Conservation (phyloP, 768 basidiomycete species). For the Gyrodon lividus region DNA sequence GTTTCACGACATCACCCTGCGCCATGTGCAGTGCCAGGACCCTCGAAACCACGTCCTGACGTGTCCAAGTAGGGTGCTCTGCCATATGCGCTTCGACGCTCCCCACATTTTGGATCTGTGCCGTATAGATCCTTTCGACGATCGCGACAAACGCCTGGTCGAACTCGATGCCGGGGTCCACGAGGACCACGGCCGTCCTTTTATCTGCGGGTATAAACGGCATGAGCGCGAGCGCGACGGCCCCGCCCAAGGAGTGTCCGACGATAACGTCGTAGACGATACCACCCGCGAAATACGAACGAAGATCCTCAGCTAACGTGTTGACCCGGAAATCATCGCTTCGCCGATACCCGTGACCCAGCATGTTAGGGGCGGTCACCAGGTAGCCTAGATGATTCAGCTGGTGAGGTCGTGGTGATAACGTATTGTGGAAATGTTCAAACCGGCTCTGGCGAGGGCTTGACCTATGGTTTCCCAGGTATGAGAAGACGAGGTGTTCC, state of each 20-base stretch:
- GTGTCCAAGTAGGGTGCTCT: conserved; percentile 16
- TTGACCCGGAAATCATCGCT: conserved; percentile 11
- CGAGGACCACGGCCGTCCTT: conserved; percentile 9
- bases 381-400: conserved; percentile 6
- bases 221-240: conserved; percentile 9
- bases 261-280: conserved; percentile 16
- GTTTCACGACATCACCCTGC: conserved; percentile 3
- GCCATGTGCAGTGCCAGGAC: conserved; percentile 10
- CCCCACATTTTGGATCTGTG: background rate
- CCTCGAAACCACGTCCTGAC: conserved; percentile 11
- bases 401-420: background rate
- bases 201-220: conserved; percentile 3
- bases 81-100: conserved; percentile 8
- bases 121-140: background rate
- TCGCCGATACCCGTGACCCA: conserved; percentile 14
- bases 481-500: conserved; percentile 11
- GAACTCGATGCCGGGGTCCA: conserved; percentile 14
- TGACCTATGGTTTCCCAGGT: conserved; percentile 14
- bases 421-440: background rate
- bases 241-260: conserved; percentile 16
- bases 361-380: conserved; percentile 17
- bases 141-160: background rate
- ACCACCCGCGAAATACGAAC: conserved; percentile 13
- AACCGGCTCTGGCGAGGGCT: conserved; percentile 10
- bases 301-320: conserved; percentile 13